Evolutionary conservation across 768 basidiomycete species (phyloP).

Genomic region (Boletus rufocinnamomeus): DNA sequence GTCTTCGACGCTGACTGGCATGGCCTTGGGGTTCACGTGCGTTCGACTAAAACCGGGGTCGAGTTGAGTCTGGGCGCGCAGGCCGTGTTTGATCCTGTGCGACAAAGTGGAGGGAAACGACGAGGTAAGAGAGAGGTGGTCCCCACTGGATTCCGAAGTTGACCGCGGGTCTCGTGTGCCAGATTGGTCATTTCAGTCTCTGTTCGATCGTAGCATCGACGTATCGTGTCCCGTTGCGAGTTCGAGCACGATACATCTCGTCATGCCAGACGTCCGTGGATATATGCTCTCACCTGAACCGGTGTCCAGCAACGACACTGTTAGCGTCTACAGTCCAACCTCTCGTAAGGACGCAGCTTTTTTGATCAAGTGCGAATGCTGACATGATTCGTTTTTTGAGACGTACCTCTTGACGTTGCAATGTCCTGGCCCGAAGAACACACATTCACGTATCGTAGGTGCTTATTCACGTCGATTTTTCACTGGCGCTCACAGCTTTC

Average conservation of each 20-base stretch:
- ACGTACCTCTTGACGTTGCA: conserved; percentile 51
- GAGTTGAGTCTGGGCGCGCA: conserved; percentile 72
- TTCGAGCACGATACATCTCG: conserved; percentile 55
- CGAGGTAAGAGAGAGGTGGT: conserved; percentile 49
- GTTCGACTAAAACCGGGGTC: conserved; percentile 59
- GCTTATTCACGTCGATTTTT: background rate
- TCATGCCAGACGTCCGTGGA: conserved; percentile 42
- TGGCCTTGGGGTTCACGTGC: conserved; percentile 78
- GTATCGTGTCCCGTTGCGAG: conserved; percentile 68
- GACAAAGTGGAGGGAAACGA: conserved; percentile 47
- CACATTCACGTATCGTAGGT: conserved; percentile 61
- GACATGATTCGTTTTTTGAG: conserved; percentile 6
- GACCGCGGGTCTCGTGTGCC: conserved; percentile 4
- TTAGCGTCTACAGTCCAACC: conserved; percentile 51
- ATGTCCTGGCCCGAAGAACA: conserved; percentile 55
- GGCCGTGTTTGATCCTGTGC: conserved; percentile 77
- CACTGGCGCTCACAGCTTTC: conserved; percentile 1
- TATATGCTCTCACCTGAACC: conserved; percentile 59
- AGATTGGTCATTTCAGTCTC: conserved; percentile 75
- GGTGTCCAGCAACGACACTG: conserved; percentile 31
- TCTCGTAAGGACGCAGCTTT: conserved; percentile 38
- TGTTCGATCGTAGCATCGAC: conserved; percentile 71
- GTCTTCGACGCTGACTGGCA: conserved; percentile 94
- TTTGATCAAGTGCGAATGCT: background rate
- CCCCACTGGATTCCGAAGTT: background rate